These are phyloP conservation scores for Clavariopsis aquatica DNA, from an alignment of 495 filamentous ascomycete genomes.

Conservation along the genomic window DNA sequence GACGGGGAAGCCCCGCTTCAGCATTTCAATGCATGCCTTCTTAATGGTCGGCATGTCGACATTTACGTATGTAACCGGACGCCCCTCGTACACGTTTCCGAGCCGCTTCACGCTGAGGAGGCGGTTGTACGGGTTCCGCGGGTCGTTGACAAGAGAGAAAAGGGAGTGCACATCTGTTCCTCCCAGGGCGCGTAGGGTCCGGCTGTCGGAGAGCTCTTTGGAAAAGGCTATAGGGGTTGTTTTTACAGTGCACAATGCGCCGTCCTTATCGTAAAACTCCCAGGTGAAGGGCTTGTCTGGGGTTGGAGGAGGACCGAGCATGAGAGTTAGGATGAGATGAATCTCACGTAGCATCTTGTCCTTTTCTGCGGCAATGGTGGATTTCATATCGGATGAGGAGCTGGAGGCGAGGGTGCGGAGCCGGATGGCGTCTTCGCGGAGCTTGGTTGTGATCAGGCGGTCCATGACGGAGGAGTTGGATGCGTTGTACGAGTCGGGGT, in stretches of 20 bases:
- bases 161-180: slow-evolving; percentile 59
- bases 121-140: slow-evolving; percentile 67
- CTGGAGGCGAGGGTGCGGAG: slow-evolving; percentile 56
- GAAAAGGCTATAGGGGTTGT: slow-evolving; percentile 64
- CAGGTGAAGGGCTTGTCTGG: slow-evolving; percentile 69
- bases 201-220: slow-evolving; percentile 53
- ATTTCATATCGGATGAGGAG: slow-evolving; percentile 27
- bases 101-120: slow-evolving; percentile 74
- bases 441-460: slow-evolving; percentile 75
- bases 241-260: slow-evolving; percentile 55
- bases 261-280: slow-evolving; percentile 71
- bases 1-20: slow-evolving; percentile 70
- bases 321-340: slow-evolving; percentile 73
- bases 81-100: slow-evolving; percentile 74
- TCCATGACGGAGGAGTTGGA: slow-evolving; percentile 68
- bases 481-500: slow-evolving; percentile 78
- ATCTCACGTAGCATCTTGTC: slow-evolving; percentile 74
- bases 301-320: slow-evolving; percentile 73
- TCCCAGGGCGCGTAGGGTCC: slow-evolving; percentile 52
- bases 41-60: slow-evolving; percentile 74
- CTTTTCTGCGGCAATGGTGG: slow-evolving; percentile 57
- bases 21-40: slow-evolving; percentile 70
- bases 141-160: slow-evolving; percentile 82
- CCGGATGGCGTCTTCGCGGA: slow-evolving; percentile 75
- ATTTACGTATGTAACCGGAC: slow-evolving; percentile 75